phyloP scores from a whole-genome alignment of 352 stramenopile species.

The Phytophthora sp. region DNA sequence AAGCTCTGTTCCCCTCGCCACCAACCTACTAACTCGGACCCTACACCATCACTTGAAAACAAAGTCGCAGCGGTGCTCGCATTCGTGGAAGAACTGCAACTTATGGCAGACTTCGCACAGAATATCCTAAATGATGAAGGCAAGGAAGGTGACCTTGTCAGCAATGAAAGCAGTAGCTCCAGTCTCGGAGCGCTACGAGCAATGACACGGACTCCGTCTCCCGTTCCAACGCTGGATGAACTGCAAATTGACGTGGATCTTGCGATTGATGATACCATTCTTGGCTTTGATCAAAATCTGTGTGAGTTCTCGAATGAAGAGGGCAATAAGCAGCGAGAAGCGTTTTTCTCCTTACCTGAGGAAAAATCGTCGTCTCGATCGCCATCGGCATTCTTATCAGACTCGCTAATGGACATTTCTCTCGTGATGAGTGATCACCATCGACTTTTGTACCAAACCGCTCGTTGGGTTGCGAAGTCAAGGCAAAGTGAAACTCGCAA shows the following conservation, averaged over 20 bases:
- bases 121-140: constrained; percentile 61
- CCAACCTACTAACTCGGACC: constrained; percentile 1
- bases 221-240: constrained; percentile 17
- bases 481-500: constrained; percentile 8
- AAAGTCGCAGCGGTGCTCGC: constrained; percentile 44
- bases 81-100: constrained; percentile 67
- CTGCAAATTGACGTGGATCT: constrained; percentile 30
- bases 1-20: constrained; percentile 35
- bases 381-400: constrained; percentile 42
- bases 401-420: constrained; percentile 74
- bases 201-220: constrained; percentile 44
- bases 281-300: constrained; percentile 2
- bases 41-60: constrained; percentile 27
- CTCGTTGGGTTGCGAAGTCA: constrained; percentile 55
- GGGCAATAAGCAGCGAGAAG: constrained; percentile 1
- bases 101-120: constrained; percentile 67
- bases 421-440: constrained; percentile 83
- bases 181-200: constrained; percentile 40
- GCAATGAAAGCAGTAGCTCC: constrained; percentile 51
- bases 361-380: constrained; percentile 5
- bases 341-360: background rate
- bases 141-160: constrained; percentile 21
- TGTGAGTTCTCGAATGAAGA: constrained; percentile 29
- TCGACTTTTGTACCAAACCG: constrained; percentile 56
- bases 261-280: constrained; percentile 6